Evolutionary conservation across 768 basidiomycete genomes (phyloP), one percentile per base, ranked within the genome.

Genomic region (Filobasidium floriforme): DNA sequence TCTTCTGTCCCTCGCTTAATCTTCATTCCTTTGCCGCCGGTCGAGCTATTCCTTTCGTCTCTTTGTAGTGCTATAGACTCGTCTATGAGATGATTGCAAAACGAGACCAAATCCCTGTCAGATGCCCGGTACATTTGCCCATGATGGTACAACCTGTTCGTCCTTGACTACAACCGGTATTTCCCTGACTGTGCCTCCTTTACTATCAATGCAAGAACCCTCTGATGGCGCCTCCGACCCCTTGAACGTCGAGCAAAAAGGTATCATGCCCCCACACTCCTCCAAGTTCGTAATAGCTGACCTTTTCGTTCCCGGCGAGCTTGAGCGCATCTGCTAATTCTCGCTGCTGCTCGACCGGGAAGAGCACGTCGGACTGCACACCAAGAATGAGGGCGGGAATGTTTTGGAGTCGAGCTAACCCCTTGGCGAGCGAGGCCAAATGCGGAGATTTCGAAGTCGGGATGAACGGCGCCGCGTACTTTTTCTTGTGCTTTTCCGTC

Each of bases 201-300:
- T n/a, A 3, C 55, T 44, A n/a, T n/a, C n/a, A 79, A 67, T 78
- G 86, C 71, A 96, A 80, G 81, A 96, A 94, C 0, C 92, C 92
- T 68, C 89, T 84, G 63, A 97, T 87, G 0, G 92, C 92, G 1
- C 92, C 88, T 10, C 92, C 92, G 0, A 97, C 90, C 72, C 91
- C 92, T 68, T 88, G 81, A 10, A 90, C 86, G 75, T 96, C 92
- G 71, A 96, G 88, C 86, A 98, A 81, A 81, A 97, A 97, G 24
- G 92, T 97, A 79, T 99, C 94, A 74, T 99, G 94, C 1, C 96
- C 96, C 93, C 92, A 98, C n/a, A 98, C 93, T 10, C 94, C 93
- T 29, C 94, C 94, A 1, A 98, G 84, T 79, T 98, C 96, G 76
- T 94, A 99, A 79, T 97, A 98, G 67, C 89, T 88, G 29, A 99